Base-by-base conservation (phyloP, 1,139 yeast genomes). In the Candida neerlandica region DNA sequence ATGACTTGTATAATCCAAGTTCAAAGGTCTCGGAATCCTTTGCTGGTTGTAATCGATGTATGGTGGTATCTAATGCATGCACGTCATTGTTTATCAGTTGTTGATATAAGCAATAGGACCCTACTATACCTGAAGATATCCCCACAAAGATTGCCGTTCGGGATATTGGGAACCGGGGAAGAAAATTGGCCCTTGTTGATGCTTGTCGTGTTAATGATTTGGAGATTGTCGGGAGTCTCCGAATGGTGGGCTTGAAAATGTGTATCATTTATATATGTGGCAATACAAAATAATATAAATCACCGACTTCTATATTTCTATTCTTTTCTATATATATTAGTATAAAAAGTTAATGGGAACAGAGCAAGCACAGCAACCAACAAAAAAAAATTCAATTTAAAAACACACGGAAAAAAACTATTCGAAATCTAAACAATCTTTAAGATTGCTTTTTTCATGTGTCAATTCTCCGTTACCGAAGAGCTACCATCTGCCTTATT, bases 21-120 rank as follows among this genome's bases (percentile, higher is more conserved):
- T 87, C 94, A 64, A 76, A 86, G 0, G 94, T 87, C 37, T 83
- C 86, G 2, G 84, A 82, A 0, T 56, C 60, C 2, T 73, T 61
- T 48, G 73, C 78, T 0, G 88, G 84, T 3, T 51, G 49, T 35
- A 76, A 61, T 40, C 63, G 68, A 56, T 76, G 79, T 11, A 75
- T 64, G 5, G 70, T 53, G 2, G 67, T 63, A 46, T 71, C 71
- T 1, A 69, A 59, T 11, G 73, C 70, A 50, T 63, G 69, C 12
- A 70, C 71, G 23, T 72, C 77, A 55, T 71, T 70, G 43, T 54
- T 48, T 2, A 65, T 59, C 6, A 56, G 51, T 47, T 41, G 39
- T 45, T 48, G 42, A 37, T 30, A 45, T 27, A 41, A 3, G 21
- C 33, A 30, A 37, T 39, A 47, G 14, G 48, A 37, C 4, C 33